Percentiles rank a stretch among this genome's conserved stretches.
phyloP scores from a whole-genome alignment of 176 grass and related monocot species.

The Luzula sylvatica region DNA sequence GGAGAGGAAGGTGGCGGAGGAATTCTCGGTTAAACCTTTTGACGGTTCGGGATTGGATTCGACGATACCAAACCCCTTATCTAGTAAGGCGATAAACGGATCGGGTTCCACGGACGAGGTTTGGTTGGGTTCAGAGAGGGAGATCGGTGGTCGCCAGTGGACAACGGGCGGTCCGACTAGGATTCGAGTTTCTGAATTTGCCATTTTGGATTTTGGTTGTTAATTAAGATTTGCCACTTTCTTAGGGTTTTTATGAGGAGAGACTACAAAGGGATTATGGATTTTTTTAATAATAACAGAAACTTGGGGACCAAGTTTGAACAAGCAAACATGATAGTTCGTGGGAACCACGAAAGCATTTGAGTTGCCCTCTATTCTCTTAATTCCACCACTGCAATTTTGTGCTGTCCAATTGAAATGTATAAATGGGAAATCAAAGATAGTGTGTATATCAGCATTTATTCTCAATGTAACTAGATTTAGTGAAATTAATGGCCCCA shows the following conservation, averaged over 20 bases:
- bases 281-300: neutral
- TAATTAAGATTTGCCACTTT: neutral
- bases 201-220: neutral
- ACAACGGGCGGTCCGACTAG: conserved; percentile 2
- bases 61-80: conserved; percentile 7
- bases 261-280: neutral
- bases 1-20: conserved; percentile 24
- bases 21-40: conserved; percentile 27
- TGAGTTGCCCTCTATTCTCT: no score
- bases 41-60: neutral
- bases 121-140: neutral
- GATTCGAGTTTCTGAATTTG: neutral
- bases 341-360: no score
- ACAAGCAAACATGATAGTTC: no score
- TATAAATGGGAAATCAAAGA: no score
- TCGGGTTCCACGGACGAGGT: neutral
- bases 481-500: no score
- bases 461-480: no score
- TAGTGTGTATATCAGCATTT: no score
- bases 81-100: conserved; percentile 9
- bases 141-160: neutral
- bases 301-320: conserved; percentile 7
- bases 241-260: neutral
- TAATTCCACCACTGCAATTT: no score
- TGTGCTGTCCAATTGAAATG: no score